Percentiles rank a stretch among this genome's conserved stretches.
phyloP scores from a whole-genome alignment of 148 eudicot species.

The Agrostemma githago region DNA sequence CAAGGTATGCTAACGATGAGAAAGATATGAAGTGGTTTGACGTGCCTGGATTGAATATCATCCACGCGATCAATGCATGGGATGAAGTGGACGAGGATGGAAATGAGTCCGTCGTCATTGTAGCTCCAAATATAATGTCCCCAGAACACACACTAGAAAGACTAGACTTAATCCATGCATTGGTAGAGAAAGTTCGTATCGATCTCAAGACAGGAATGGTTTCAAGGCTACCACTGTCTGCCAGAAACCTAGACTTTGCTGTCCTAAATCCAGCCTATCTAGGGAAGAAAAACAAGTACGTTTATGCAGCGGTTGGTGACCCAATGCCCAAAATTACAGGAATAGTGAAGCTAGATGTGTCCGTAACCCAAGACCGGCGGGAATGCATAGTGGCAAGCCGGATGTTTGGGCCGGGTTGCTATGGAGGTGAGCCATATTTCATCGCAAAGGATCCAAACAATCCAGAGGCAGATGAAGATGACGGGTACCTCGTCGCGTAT shows the following conservation, averaged over 20 bases:
- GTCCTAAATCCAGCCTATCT: constrained; percentile 53
- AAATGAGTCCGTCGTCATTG: constrained; percentile 44
- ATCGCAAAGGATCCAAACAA: constrained; percentile 49
- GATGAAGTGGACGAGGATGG: constrained; percentile 53
- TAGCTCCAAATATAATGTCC: constrained; percentile 45
- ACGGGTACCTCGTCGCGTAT: constrained; percentile 54
- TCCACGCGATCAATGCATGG: constrained; percentile 66
- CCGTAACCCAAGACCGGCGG: constrained; percentile 32
- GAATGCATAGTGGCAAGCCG: constrained; percentile 49
- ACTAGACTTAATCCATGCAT: constrained; percentile 40
- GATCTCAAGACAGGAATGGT: constrained; percentile 42
- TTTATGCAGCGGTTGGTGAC: constrained; percentile 50
- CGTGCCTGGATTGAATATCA: constrained; percentile 50
- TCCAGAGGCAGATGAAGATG: constrained; percentile 53
- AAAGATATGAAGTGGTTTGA: constrained; percentile 53
- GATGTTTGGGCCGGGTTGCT: constrained; percentile 44
- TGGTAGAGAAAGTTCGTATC: constrained; percentile 44
- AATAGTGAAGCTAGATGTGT: constrained; percentile 56
- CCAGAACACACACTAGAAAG: constrained; percentile 45
- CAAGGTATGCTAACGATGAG: constrained; percentile 50
- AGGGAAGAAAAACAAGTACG: constrained; percentile 53
- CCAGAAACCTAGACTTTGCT: constrained; percentile 43
- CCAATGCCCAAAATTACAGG: constrained; percentile 53
- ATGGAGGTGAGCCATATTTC: constrained; percentile 67
- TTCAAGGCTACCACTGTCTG: constrained; percentile 34